Percentiles rank a stretch among this genome's conserved stretches.
Conservation (phyloP, 352 stramenopile genomes). For the Thraustotheca clavata region DNA sequence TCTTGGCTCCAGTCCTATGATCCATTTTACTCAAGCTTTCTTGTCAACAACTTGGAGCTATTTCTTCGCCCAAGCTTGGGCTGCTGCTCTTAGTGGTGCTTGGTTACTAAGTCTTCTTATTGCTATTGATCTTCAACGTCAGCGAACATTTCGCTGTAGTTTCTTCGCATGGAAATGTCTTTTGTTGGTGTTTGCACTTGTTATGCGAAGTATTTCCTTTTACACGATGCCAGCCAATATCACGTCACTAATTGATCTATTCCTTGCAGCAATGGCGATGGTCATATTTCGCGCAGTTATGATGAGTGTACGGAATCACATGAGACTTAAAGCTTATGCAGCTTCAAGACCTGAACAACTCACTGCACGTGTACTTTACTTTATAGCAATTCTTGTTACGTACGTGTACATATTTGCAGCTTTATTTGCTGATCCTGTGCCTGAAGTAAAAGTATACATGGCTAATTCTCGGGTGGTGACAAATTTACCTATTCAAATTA, state of each 20-base stretch:
- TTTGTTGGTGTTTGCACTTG: neutral
- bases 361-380: slow-evolving; percentile 12
- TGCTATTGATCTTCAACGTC: slow-evolving; percentile 6
- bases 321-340: neutral
- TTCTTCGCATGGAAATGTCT: neutral
- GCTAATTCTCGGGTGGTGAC: neutral
- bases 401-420: slow-evolving; percentile 18
- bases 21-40: slow-evolving; percentile 3
- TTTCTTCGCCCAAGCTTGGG: slow-evolving; percentile 8
- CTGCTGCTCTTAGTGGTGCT: neutral
- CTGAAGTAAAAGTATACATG: slow-evolving; percentile 5
- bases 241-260: slow-evolving; percentile 7
- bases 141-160: neutral
- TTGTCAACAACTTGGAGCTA: slow-evolving; percentile 3
- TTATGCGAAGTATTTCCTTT: neutral
- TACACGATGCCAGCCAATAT: neutral
- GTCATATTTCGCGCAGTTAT: slow-evolving; percentile 6
- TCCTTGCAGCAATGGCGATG: neutral
- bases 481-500: slow-evolving; percentile 10
- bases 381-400: neutral
- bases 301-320: slow-evolving; percentile 3
- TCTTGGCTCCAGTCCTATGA: slow-evolving; percentile 8
- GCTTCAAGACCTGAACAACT: slow-evolving; percentile 4
- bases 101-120: slow-evolving; percentile 12
- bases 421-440: neutral